Percentiles rank a stretch among this genome's conserved stretches.
Conservation (phyloP, 495 filamentous ascomycete species). For the Penicillium psychrofluorescens region DNA sequence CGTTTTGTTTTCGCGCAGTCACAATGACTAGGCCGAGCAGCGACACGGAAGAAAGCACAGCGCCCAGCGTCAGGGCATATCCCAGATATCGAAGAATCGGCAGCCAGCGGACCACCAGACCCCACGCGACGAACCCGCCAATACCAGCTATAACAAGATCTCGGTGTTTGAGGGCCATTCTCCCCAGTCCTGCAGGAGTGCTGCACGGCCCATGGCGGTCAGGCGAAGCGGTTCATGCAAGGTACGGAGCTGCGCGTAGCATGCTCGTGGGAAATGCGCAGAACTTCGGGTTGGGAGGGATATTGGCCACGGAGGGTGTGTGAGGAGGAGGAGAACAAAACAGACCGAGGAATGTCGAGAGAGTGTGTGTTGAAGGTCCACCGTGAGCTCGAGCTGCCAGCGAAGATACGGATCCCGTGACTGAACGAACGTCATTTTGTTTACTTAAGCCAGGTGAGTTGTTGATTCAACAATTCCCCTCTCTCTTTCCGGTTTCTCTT, state of each 20-base stretch:
- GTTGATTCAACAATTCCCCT: background rate
- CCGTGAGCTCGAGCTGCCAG: no score
- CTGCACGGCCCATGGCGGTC: slow-evolving; percentile 15
- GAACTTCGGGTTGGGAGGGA: no score
- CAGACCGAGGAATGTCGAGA: no score
- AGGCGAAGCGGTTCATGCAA: background rate
- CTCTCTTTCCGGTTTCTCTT: slow-evolving; percentile 7
- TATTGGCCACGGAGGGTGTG: no score
- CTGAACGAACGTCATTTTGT: slow-evolving; percentile 4
- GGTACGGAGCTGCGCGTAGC: background rate
- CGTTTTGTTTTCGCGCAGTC: slow-evolving; percentile 45
- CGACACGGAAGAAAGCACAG: slow-evolving; percentile 43
- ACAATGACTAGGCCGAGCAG: slow-evolving; percentile 51
- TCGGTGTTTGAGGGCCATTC: slow-evolving; percentile 73
- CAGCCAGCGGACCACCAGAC: slow-evolving; percentile 69
- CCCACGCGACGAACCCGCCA: slow-evolving; percentile 77
- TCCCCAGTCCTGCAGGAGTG: slow-evolving; percentile 22
- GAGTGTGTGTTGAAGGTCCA: no score
- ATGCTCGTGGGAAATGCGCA: no score
- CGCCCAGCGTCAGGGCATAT: slow-evolving; percentile 68
- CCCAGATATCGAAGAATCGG: slow-evolving; percentile 72
- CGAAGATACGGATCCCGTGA: background rate
- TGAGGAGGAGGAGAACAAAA: no score
- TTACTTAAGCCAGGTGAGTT: background rate
- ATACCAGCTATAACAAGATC: slow-evolving; percentile 64